Evolutionary conservation across 352 stramenopile genomes (phyloP).

Genomic region (Poterioochromonas sp.): DNA sequence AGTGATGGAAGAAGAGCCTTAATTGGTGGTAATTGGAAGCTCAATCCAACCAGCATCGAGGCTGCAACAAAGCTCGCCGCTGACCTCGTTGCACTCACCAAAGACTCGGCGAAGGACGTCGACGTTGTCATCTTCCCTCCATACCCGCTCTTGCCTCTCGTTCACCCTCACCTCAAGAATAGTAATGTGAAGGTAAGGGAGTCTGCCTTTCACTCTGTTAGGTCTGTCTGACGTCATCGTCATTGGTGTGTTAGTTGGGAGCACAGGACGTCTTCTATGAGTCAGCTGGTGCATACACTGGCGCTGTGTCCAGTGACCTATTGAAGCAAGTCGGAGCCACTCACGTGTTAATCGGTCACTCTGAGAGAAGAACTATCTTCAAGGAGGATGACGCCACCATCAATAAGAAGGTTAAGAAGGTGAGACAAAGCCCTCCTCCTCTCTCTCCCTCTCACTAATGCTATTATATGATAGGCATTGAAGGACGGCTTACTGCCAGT

Average conservation of each 20-base stretch:
- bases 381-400: slow-evolving; percentile 78
- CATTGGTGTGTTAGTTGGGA: slow-evolving; percentile 44
- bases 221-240: background rate
- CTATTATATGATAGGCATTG: background rate
- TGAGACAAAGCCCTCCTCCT: slow-evolving; percentile 40
- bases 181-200: background rate
- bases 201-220: background rate
- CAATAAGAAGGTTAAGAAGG: slow-evolving; percentile 73
- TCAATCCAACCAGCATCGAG: background rate
- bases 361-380: slow-evolving; percentile 58
- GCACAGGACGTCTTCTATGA: slow-evolving; percentile 71
- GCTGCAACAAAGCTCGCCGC: background rate
- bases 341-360: slow-evolving; percentile 59
- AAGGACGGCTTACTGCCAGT: slow-evolving; percentile 66
- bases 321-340: slow-evolving; percentile 64
- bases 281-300: slow-evolving; percentile 78
- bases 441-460: background rate
- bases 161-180: background rate
- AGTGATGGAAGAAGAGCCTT: slow-evolving; percentile 18
- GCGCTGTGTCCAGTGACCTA: slow-evolving; percentile 73
- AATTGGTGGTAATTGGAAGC: slow-evolving; percentile 22
- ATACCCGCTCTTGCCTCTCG: background rate
- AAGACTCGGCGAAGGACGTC: background rate
- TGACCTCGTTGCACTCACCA: background rate
- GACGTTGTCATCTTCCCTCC: slow-evolving; percentile 9